Evolutionary conservation across 1,284 basidiomycete genomes (phyloP).

Genomic region (Hypsizygus ulmarius): DNA sequence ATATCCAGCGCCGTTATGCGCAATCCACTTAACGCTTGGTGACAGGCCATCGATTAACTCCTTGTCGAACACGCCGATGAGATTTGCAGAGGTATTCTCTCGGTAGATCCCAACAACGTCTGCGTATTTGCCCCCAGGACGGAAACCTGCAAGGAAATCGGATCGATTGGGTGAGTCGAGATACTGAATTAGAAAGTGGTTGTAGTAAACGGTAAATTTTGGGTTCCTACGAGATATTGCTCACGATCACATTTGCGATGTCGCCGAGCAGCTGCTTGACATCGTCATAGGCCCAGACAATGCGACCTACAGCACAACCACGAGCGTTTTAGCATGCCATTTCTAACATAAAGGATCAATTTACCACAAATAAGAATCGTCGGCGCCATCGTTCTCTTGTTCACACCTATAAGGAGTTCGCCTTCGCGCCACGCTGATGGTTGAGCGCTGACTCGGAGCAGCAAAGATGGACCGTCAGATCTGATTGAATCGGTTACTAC

Average conservation of each 20-base stretch:
- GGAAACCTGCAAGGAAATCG: conserved; percentile 67
- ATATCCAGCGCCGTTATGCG: conserved; percentile 92
- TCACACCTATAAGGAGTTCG: background rate
- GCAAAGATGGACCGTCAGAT: no score
- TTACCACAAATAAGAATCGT: conserved; percentile 24
- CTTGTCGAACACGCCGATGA: conserved; percentile 78
- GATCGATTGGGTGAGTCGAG: conserved; percentile 66
- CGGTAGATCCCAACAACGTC: conserved; percentile 80
- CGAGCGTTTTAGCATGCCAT: background rate
- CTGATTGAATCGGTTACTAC: no score
- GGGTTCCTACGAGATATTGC: conserved; percentile 29
- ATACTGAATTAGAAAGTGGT: conserved; percentile 38
- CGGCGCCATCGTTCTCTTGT: conserved; percentile 16
- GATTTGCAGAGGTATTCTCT: conserved; percentile 61
- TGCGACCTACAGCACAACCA: conserved; percentile 44
- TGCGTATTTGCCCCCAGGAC: conserved; percentile 70
- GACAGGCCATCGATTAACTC: conserved; percentile 73
- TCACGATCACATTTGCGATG: conserved; percentile 74
- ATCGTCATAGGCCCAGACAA: conserved; percentile 82
- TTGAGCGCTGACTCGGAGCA: no score
- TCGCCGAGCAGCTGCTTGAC: conserved; percentile 61
- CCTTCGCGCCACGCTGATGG: no score
- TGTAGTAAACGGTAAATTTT: background rate
- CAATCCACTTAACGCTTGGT: conserved; percentile 76
- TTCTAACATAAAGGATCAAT: background rate